Evolutionary conservation across 148 eudicot species (phyloP).

Genomic region (Persicaria maculosa): DNA sequence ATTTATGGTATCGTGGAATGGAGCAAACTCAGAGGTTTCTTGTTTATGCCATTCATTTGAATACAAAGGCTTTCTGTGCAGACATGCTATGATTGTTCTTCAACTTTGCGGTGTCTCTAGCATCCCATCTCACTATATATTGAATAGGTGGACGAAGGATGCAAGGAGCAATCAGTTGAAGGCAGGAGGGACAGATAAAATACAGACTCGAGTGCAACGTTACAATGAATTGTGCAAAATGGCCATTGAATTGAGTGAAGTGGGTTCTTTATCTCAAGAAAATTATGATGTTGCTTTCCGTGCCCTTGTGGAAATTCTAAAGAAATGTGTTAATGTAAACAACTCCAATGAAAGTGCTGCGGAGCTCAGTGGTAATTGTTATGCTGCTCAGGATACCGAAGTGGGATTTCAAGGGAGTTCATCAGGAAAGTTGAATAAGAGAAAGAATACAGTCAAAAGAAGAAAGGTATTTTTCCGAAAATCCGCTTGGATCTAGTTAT

Average conservation of each 20-base stretch:
- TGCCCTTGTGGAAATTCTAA: constrained; percentile 35
- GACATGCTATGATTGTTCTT: constrained; percentile 51
- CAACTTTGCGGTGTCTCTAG: constrained; percentile 42
- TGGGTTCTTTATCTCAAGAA: constrained; percentile 41
- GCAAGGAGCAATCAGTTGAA: constrained; percentile 30
- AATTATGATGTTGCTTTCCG: constrained; percentile 33
- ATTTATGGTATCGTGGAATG: constrained; percentile 41
- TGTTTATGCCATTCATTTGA: constrained; percentile 47
- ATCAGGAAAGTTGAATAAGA: constrained; percentile 27
- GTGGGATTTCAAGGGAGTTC: constrained; percentile 25
- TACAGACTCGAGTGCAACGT: constrained; percentile 39
- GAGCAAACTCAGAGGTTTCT: constrained; percentile 34
- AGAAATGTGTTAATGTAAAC: constrained; percentile 31
- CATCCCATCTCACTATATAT: constrained; percentile 43
- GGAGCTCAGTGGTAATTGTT: constrained; percentile 20
- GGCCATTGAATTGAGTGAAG: constrained; percentile 42
- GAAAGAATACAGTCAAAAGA: constrained; percentile 30
- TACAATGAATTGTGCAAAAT: constrained; percentile 40
- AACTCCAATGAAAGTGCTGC: constrained; percentile 27
- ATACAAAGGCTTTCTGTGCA: constrained; percentile 41
- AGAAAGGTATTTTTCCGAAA: constrained; percentile 27
- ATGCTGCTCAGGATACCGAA: constrained; percentile 22
- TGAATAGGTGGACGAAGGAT: constrained; percentile 47
- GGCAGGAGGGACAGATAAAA: constrained; percentile 22
- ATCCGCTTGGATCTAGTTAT: neutral